Conservation (phyloP, 1,284 basidiomycete species). For the Ceratobasidium sp. region DNA sequence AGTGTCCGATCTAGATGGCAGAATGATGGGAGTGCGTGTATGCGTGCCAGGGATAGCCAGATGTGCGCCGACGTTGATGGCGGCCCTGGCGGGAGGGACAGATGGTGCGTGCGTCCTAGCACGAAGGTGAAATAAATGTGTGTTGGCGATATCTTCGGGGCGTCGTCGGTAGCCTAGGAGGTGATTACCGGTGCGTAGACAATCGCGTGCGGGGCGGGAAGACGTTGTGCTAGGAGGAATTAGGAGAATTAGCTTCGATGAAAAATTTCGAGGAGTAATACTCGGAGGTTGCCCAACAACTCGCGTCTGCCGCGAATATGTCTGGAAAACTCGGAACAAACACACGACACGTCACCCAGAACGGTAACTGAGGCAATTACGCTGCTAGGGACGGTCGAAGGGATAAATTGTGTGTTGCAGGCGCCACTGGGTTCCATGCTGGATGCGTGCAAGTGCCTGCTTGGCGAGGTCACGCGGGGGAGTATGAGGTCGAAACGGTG, state of each 20-base stretch:
- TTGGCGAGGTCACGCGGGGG: constrained; percentile 27
- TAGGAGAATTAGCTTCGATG: constrained; percentile 13
- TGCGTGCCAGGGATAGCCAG: not conserved
- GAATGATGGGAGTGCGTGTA: not conserved
- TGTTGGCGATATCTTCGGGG: constrained; percentile 21
- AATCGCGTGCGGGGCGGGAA: constrained; percentile 7
- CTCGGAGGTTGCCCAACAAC: constrained; percentile 14
- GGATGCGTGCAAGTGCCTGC: no score
- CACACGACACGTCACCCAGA: constrained; percentile 7
- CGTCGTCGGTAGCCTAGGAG: constrained; percentile 10
- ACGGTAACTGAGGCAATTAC: constrained; percentile 32
- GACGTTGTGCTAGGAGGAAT: not conserved
- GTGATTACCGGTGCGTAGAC: constrained; percentile 6
- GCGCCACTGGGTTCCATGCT: no score
- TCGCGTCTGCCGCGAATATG: not conserved
- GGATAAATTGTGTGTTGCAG: no score
- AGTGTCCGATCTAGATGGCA: constrained; percentile 18
- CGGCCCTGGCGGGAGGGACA: no score
- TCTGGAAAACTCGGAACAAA: constrained; percentile 18
- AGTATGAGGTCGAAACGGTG: constrained; percentile 7
- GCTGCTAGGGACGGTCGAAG: constrained; percentile 11
- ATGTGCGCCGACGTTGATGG: not conserved
- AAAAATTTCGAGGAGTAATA: constrained; percentile 5
- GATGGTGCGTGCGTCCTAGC: no score
- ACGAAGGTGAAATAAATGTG: no score